Conservation (phyloP, 2,329 filamentous ascomycete species). For the Hymenoscyphus occultus region DNA sequence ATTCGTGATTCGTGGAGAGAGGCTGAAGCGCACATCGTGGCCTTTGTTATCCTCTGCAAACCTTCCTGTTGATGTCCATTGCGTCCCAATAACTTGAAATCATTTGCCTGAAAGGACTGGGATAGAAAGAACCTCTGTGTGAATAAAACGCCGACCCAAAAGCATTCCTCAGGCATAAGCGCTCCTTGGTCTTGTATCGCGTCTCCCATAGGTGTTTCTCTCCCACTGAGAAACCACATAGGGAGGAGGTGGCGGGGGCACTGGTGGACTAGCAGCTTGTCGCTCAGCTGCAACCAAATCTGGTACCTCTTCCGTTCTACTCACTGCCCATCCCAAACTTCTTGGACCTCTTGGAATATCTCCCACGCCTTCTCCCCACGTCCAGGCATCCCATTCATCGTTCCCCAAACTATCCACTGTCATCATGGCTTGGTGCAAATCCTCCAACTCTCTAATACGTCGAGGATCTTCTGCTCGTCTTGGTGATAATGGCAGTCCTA, state of each 20-base stretch:
- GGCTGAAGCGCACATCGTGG: background rate
- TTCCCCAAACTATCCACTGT: conserved; percentile 33
- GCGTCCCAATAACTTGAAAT: background rate
- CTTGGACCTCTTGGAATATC: conserved; percentile 27
- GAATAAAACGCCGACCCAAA: background rate
- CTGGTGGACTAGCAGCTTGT: background rate
- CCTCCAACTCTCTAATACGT: conserved; percentile 30
- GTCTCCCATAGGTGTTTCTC: background rate
- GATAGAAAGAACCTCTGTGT: background rate
- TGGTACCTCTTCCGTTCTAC: conserved; percentile 24
- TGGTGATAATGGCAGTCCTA: background rate
- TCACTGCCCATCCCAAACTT: conserved; percentile 35
- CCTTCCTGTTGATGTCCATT: background rate
- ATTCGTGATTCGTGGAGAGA: background rate
- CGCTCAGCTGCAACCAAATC: conserved; percentile 3
- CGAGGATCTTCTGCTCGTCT: conserved; percentile 32
- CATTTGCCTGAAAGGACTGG: background rate
- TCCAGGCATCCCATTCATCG: conserved; percentile 32
- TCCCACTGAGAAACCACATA: conserved; percentile 35
- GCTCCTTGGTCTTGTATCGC: conserved; percentile 5
- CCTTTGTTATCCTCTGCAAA: background rate
- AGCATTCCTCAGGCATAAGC: background rate
- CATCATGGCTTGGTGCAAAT: conserved; percentile 36
- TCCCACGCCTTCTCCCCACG: conserved; percentile 28
- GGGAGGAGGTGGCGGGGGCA: conserved; percentile 22